Evolutionary conservation across 352 stramenopile species (phyloP).

Genomic region (Phytopythium montanum): DNA sequence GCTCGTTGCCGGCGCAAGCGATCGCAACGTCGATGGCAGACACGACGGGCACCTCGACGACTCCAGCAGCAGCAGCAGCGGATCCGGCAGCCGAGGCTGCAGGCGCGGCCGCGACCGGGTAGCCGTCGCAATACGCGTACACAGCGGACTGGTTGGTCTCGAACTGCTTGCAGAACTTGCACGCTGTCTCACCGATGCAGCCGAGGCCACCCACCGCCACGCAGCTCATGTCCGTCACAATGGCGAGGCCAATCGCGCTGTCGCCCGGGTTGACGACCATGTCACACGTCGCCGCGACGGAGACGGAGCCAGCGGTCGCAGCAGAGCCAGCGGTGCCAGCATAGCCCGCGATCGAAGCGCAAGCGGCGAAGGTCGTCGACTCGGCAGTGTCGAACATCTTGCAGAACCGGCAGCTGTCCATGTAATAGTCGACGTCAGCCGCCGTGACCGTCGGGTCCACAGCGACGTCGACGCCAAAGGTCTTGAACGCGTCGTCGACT

Average conservation of each 20-base stretch:
- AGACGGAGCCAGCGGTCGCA: background rate
- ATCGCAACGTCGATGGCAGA: background rate
- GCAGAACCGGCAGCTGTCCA: slow-evolving; percentile 27
- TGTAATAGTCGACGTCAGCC: slow-evolving; percentile 2
- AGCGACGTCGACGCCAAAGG: background rate
- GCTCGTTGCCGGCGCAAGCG: slow-evolving; percentile 1
- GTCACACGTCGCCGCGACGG: slow-evolving; percentile 9
- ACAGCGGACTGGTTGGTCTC: slow-evolving; percentile 19
- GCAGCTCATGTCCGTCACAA: slow-evolving; percentile 23
- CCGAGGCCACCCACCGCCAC: slow-evolving; percentile 9
- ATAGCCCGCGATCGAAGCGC: slow-evolving; percentile 10
- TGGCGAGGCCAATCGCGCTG: slow-evolving; percentile 19
- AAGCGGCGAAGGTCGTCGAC: slow-evolving; percentile 19
- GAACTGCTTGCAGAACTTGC: slow-evolving; percentile 16
- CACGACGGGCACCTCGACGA: background rate
- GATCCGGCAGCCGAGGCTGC: background rate
- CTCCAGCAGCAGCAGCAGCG: background rate
- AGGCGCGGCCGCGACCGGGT: background rate
- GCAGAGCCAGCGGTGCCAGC: background rate
- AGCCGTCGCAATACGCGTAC: slow-evolving; percentile 22
- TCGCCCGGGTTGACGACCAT: slow-evolving; percentile 17
- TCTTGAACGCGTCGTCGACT: background rate
- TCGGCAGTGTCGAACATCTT: slow-evolving; percentile 19
- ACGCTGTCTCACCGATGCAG: slow-evolving; percentile 3
- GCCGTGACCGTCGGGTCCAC: background rate